A percentile compares a stretch with the other conserved stretches of the same genome.
Evolutionary conservation across 352 stramenopile genomes (phyloP).

Genomic region (Plasmopara muralis): DNA sequence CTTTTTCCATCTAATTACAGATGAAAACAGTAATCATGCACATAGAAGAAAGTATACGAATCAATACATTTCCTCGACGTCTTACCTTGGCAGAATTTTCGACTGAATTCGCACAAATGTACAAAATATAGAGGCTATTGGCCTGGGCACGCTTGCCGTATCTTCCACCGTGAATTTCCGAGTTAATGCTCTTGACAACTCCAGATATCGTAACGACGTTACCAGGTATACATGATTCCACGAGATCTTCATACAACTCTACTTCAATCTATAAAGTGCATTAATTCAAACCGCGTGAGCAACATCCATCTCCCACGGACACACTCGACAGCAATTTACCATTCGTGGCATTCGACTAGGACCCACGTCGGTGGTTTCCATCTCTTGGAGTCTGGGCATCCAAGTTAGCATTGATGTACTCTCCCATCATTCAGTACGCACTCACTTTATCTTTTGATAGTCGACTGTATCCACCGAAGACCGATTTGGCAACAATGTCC

Average conservation of each 20-base stretch:
- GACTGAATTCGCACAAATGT: constrained; percentile 90
- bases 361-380: constrained; percentile 85
- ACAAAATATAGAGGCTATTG: constrained; percentile 92
- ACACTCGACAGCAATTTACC: constrained; percentile 21
- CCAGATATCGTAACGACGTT: constrained; percentile 92
- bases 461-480: constrained; percentile 86
- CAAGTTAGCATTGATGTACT: constrained; percentile 23
- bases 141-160: constrained; percentile 87
- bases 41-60: neutral
- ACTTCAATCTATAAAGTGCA: constrained; percentile 54
- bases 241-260: constrained; percentile 88
- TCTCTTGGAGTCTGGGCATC: constrained; percentile 71
- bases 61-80: neutral
- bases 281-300: neutral
- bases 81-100: constrained; percentile 54
- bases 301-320: too few species aligned
- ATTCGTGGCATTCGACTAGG: constrained; percentile 85
- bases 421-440: neutral
- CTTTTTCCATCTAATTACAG: constrained; percentile 22
- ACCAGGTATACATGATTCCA: constrained; percentile 93
- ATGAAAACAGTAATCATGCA: neutral
- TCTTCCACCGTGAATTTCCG: constrained; percentile 84
- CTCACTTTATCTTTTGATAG: constrained; percentile 86
- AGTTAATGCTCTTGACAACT: constrained; percentile 93
- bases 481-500: constrained; percentile 71